These are phyloP conservation scores for Penicillium decumbens DNA, from an alignment of 2,329 filamentous ascomycete species.

Conservation along the genomic window DNA sequence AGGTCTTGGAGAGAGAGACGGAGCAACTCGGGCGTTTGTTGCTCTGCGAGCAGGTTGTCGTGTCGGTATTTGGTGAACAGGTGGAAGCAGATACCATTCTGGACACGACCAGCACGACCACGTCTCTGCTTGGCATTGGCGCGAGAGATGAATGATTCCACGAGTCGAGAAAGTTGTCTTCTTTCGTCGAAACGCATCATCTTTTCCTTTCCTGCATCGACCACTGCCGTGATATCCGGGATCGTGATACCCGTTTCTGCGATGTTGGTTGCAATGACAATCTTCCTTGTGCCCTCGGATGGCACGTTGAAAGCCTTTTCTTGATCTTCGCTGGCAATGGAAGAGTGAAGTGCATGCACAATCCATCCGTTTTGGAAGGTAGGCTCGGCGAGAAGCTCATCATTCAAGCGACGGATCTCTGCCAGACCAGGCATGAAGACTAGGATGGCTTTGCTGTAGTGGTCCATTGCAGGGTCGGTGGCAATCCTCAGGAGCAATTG, in stretches of 20 bases:
- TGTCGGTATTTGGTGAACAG: slow-evolving; percentile 88
- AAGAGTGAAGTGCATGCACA: slow-evolving; percentile 85
- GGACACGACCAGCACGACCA: slow-evolving; percentile 90
- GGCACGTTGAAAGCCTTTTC: slow-evolving; percentile 87
- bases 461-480: slow-evolving; percentile 58
- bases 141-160: slow-evolving; percentile 91
- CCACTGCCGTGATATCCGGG: slow-evolving; percentile 92
- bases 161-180: slow-evolving; percentile 79
- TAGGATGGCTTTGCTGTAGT: slow-evolving; percentile 85
- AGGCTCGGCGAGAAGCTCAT: slow-evolving; percentile 72
- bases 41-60: slow-evolving; percentile 76
- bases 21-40: slow-evolving; percentile 95
- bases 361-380: slow-evolving; percentile 74
- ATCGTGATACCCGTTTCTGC: slow-evolving; percentile 98
- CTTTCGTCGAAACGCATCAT: slow-evolving; percentile 95
- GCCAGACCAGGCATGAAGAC: slow-evolving; percentile 92
- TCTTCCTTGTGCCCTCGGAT: slow-evolving; percentile 76
- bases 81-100: slow-evolving; percentile 92
- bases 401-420: slow-evolving; percentile 84
- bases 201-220: slow-evolving; percentile 94
- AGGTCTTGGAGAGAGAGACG: slow-evolving; percentile 90
- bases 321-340: slow-evolving; percentile 93
- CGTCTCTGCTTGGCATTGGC: slow-evolving; percentile 94
- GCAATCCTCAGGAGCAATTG: slow-evolving; percentile 74
- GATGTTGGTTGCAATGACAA: slow-evolving; percentile 95